Percentiles rank a stretch among this genome's conserved stretches.
Conservation (phyloP, 1,139 yeast genomes). For the Hemisphaericaspora lyxosophila region DNA sequence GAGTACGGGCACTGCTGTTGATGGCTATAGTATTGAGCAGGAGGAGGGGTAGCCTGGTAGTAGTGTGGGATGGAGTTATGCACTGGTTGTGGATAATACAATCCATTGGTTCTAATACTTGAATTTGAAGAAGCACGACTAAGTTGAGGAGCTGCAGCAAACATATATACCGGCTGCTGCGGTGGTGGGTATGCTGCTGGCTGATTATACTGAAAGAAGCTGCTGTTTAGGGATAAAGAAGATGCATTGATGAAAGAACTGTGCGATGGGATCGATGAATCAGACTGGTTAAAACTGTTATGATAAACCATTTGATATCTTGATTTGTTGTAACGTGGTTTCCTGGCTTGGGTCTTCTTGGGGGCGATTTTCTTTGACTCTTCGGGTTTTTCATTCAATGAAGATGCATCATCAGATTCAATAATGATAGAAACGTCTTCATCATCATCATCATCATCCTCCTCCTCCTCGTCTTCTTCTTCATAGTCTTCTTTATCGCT, state of each 20-base stretch:
- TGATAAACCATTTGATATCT: constrained; percentile 16
- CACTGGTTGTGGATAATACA: constrained; percentile 12
- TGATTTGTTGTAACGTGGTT: constrained; percentile 4
- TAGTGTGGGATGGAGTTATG: constrained; percentile 8
- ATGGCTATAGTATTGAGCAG: neutral
- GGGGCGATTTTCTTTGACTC: constrained; percentile 10
- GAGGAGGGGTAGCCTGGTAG: constrained; percentile 9
- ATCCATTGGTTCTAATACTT: constrained; percentile 8
- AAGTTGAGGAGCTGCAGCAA: constrained; percentile 11
- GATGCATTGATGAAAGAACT: constrained; percentile 25
- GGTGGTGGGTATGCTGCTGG: constrained; percentile 7
- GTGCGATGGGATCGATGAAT: constrained; percentile 19
- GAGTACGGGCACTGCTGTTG: neutral
- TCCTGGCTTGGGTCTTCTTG: constrained; percentile 8
- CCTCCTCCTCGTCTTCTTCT: constrained; percentile 25
- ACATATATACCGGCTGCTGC: constrained; percentile 13
- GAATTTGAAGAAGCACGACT: constrained; percentile 12
- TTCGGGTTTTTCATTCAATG: constrained; percentile 18
- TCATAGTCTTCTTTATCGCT: constrained; percentile 2
- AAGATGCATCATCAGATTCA: constrained; percentile 38
- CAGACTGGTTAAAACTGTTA: constrained; percentile 18
- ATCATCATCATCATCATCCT: constrained; percentile 37
- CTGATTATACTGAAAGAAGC: constrained; percentile 16
- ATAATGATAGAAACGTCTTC: constrained; percentile 47
- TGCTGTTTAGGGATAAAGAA: constrained; percentile 24